Conservation (phyloP, 768 basidiomycete species). For the Lepiota venenata region DNA sequence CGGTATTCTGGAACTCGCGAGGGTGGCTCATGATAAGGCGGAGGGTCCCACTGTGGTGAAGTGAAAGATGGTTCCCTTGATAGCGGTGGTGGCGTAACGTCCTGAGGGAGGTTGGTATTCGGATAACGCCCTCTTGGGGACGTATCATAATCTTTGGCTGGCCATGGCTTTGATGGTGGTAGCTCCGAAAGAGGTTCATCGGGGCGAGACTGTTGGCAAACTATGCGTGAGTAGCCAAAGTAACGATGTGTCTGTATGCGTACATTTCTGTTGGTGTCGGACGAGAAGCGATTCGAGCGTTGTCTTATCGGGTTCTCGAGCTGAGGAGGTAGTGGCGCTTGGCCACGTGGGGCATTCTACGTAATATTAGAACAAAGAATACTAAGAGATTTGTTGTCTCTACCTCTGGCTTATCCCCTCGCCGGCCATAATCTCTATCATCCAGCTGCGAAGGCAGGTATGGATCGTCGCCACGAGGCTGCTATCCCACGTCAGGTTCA, state of each 20-base stretch:
- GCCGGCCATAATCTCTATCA: background rate
- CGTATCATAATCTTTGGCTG: background rate
- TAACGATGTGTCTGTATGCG: background rate
- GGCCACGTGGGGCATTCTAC: constrained; percentile 1
- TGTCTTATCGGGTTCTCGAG: background rate
- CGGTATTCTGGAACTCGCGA: background rate
- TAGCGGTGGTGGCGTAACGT: background rate
- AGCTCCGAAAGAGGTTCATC: background rate
- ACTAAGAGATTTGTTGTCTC: background rate
- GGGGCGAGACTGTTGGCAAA: background rate
- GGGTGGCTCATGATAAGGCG: constrained; percentile 1
- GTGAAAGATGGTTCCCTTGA: constrained; percentile 4
- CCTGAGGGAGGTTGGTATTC: background rate
- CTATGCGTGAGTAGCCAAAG: background rate
- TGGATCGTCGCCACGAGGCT: background rate
- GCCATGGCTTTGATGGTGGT: background rate
- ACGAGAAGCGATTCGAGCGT: background rate
- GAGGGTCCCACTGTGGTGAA: constrained; percentile 3
- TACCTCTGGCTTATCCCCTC: constrained; percentile 6
- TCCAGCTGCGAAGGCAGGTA: background rate
- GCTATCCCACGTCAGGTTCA: background rate
- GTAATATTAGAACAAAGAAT: background rate
- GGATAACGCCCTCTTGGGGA: constrained; percentile 1
- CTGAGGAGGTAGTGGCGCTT: background rate
- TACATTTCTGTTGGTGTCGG: background rate